These are phyloP conservation scores for Ceratocystis smalleyi DNA, from an alignment of 2,329 filamentous ascomycete genomes.

Conservation along the genomic window DNA sequence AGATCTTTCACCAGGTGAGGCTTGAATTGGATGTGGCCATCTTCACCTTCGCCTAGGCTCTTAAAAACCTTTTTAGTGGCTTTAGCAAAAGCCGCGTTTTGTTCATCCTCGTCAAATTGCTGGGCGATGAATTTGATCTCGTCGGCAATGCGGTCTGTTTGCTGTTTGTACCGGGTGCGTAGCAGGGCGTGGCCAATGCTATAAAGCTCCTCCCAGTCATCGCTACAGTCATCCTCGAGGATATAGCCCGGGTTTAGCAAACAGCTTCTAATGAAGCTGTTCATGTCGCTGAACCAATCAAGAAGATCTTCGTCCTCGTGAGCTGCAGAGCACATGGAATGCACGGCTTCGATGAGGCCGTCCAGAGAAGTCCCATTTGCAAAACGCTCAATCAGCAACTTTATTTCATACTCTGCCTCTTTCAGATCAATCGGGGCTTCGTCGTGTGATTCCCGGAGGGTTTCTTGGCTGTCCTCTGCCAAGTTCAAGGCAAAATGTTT, in stretches of 20 bases:
- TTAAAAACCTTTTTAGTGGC: constrained; percentile 73
- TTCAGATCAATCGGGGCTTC: constrained; percentile 44
- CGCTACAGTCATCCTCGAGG: constrained; percentile 61
- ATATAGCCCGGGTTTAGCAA: constrained; percentile 85
- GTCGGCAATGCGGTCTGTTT: constrained; percentile 74
- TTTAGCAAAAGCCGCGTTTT: constrained; percentile 66
- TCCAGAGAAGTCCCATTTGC: constrained; percentile 85
- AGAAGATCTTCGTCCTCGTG: constrained; percentile 75
- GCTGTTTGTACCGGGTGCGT: constrained; percentile 69
- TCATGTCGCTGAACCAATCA: constrained; percentile 69
- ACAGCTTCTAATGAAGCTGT: constrained; percentile 65
- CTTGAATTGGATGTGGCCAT: constrained; percentile 81
- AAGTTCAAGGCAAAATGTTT: constrained; percentile 54
- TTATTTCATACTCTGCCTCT: constrained; percentile 63
- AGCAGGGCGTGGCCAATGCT: constrained; percentile 76
- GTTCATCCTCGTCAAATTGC: constrained; percentile 76
- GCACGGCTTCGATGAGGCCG: constrained; percentile 71
- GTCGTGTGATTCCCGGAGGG: constrained; percentile 49
- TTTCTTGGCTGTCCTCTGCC: constrained; percentile 47
- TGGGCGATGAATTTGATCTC: constrained; percentile 80
- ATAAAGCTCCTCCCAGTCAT: constrained; percentile 71
- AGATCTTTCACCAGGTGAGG: constrained; percentile 81
- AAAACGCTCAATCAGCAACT: constrained; percentile 82
- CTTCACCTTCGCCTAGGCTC: constrained; percentile 70
- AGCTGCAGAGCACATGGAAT: constrained; percentile 72